Conservation (phyloP, 768 basidiomycete species). For the Ramaria rubella region DNA sequence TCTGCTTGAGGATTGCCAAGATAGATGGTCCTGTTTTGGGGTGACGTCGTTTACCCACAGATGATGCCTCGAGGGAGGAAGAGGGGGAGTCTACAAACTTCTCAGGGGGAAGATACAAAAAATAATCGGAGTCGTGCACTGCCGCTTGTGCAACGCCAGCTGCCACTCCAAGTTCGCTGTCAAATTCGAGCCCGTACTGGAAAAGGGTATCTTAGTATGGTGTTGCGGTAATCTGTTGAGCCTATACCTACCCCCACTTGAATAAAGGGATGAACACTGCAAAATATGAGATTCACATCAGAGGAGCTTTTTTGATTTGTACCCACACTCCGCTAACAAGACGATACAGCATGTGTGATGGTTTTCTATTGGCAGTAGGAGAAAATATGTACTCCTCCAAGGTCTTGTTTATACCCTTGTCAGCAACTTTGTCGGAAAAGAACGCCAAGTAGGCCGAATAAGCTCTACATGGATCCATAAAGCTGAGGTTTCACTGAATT, state of each 20-base stretch:
- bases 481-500: slow-evolving; percentile 20
- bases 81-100: slow-evolving; percentile 11
- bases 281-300: background rate
- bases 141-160: slow-evolving; percentile 42
- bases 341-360: slow-evolving; percentile 27
- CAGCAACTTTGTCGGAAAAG: slow-evolving; percentile 34
- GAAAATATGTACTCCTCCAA: slow-evolving; percentile 47
- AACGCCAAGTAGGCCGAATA: slow-evolving; percentile 26
- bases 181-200: slow-evolving; percentile 7
- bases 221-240: slow-evolving; percentile 4
- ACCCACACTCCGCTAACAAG: slow-evolving; percentile 33
- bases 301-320: background rate
- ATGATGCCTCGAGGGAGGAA: background rate
- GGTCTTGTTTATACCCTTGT: slow-evolving; percentile 31
- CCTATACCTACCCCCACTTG: slow-evolving; percentile 37
- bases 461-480: slow-evolving; percentile 29
- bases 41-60: slow-evolving; percentile 8
- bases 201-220: background rate
- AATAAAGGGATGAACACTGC: slow-evolving; percentile 50
- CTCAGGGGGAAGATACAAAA: slow-evolving; percentile 24
- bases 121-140: slow-evolving; percentile 23
- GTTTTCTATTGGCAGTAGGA: slow-evolving; percentile 26
- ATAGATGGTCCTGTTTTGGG: slow-evolving; percentile 33
- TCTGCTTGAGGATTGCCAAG: slow-evolving; percentile 42
- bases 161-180: slow-evolving; percentile 22